Percentiles rank a stretch among this genome's conserved stretches.
These are phyloP conservation scores for Solanum tarijense DNA, from an alignment of 257 asterid species.

Conservation along the genomic window DNA sequence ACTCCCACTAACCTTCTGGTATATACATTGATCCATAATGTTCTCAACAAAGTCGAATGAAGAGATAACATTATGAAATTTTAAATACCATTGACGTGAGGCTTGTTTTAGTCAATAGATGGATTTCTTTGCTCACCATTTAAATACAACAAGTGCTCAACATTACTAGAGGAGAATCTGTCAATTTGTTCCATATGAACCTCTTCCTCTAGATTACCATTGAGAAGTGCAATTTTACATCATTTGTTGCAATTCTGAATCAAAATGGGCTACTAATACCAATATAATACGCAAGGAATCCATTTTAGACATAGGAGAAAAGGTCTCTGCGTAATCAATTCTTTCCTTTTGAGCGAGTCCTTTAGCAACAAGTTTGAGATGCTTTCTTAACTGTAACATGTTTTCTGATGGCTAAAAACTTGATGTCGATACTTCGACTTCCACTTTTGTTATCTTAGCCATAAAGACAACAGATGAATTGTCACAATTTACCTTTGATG, in stretches of 20 bases:
- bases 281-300: neutral
- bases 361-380: neutral
- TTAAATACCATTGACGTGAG: neutral
- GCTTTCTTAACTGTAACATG: neutral
- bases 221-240: neutral
- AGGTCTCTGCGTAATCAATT: neutral
- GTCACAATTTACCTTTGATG: neutral
- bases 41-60: neutral
- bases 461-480: neutral
- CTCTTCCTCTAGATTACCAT: neutral
- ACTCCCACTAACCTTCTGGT: neutral
- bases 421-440: neutral
- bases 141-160: neutral
- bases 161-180: neutral
- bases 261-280: neutral
- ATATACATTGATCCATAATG: neutral
- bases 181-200: neutral
- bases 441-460: neutral
- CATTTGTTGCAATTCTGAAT: neutral
- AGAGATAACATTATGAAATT: neutral
- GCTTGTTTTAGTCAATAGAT: neutral
- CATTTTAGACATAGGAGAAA: neutral
- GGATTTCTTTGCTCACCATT: neutral
- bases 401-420: neutral
- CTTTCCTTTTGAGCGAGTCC: neutral